Evolutionary conservation across 768 basidiomycete genomes (phyloP).

Genomic region (Suillus bovinus): DNA sequence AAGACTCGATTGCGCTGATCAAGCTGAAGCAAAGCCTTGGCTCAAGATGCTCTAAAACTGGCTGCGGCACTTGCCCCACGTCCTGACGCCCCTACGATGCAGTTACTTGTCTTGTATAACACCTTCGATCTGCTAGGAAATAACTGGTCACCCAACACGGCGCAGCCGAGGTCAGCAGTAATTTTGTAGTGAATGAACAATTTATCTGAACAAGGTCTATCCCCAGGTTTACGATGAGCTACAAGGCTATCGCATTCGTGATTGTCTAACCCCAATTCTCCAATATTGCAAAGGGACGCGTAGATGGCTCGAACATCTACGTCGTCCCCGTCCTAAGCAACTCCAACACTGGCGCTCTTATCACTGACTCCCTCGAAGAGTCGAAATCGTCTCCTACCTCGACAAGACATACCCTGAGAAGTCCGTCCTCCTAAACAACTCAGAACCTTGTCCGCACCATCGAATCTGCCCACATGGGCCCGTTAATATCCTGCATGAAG

Average conservation of each 20-base stretch:
- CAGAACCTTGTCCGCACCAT: conserved; percentile 26
- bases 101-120: conserved; percentile 37
- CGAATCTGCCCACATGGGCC: conserved; percentile 2
- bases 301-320: conserved; percentile 23
- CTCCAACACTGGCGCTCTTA: conserved; percentile 24
- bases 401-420: conserved; percentile 34
- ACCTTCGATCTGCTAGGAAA: conserved; percentile 32
- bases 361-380: conserved; percentile 33
- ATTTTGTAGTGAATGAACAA: not conserved
- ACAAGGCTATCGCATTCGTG: conserved; percentile 40
- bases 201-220: not conserved
- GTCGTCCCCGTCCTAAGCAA: conserved; percentile 38
- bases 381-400: conserved; percentile 37
- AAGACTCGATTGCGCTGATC: not conserved
- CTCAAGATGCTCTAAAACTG: not conserved
- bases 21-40: too few relatives aligned
- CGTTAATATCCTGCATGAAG: conserved; percentile 12
- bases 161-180: conserved; percentile 36
- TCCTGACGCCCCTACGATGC: conserved; percentile 14
- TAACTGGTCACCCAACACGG: conserved; percentile 38
- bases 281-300: conserved; percentile 10
- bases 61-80: not conserved
- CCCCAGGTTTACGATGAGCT: conserved; percentile 30
- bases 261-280: too few relatives aligned
- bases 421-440: conserved; percentile 24